phyloP scores from a whole-genome alignment of 768 basidiomycete species.

The Postia placenta region DNA sequence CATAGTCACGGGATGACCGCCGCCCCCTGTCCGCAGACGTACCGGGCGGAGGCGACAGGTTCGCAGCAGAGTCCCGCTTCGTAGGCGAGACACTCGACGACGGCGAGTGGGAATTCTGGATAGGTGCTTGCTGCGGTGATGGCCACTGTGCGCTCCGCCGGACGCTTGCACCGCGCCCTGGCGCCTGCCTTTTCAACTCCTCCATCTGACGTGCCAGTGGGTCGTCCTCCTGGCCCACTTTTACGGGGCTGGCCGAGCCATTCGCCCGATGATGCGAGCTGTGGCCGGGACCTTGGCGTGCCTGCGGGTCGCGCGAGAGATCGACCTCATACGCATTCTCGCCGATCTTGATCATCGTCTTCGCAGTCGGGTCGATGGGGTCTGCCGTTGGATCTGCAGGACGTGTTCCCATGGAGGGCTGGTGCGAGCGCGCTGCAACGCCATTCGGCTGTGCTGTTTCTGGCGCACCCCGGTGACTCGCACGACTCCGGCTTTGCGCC shows the following conservation, averaged over 20 bases:
- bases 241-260: conserved; percentile 8
- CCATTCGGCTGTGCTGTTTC: not conserved
- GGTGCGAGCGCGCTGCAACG: conserved; percentile 1
- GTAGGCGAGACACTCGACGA: not conserved
- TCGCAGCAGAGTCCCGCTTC: conserved; percentile 9
- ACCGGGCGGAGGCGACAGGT: conserved; percentile 34
- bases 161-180: conserved; percentile 36
- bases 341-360: conserved; percentile 69
- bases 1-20: conserved; percentile 49
- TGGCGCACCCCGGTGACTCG: conserved; percentile 11
- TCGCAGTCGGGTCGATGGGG: conserved; percentile 51
- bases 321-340: conserved; percentile 48
- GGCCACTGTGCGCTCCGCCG: conserved; percentile 32
- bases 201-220: conserved; percentile 64
- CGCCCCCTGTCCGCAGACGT: conserved; percentile 17
- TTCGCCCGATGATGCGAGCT: conserved; percentile 7
- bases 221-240: conserved; percentile 41
- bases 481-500: conserved; percentile 23
- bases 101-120: conserved; percentile 9
- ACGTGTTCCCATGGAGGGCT: conserved; percentile 8
- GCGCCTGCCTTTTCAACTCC: conserved; percentile 31
- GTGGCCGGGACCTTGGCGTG: conserved; percentile 13
- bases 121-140: conserved; percentile 14
- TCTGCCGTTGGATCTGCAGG: conserved; percentile 45
- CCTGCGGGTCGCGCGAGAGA: conserved; percentile 20